Evolutionary conservation across 192 early-diverging fungal species (phyloP).

Genomic region (Umbelopsis isabellina): DNA sequence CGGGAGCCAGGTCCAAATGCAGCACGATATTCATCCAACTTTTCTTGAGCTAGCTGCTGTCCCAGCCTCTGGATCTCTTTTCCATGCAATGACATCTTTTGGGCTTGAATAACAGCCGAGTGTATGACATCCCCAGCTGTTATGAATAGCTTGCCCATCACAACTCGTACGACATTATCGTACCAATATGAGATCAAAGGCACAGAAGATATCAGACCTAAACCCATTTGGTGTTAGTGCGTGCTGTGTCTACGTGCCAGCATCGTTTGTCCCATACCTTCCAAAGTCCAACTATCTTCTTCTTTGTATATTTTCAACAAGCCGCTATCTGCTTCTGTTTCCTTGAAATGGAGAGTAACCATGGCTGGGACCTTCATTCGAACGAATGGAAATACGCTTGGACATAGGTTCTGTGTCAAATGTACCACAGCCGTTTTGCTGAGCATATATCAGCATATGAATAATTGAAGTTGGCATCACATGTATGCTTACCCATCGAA

Average conservation of each 20-base stretch:
- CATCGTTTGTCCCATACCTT: conserved; percentile 30
- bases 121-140: conserved; percentile 53
- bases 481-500: conserved; percentile 37
- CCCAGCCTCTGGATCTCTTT: conserved; percentile 38
- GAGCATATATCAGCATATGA: conserved; percentile 20
- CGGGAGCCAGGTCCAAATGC: conserved; percentile 17
- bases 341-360: conserved; percentile 52
- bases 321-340: conserved; percentile 47
- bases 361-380: conserved; percentile 54
- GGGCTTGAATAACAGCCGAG: conserved; percentile 40
- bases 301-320: conserved; percentile 53
- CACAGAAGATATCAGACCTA: conserved; percentile 53
- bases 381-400: conserved; percentile 53
- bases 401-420: conserved; percentile 52
- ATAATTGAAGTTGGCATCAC: not conserved
- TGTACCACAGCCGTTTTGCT: conserved; percentile 55
- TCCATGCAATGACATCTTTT: conserved; percentile 35
- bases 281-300: conserved; percentile 64
- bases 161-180: conserved; percentile 51
- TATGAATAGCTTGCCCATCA: conserved; percentile 51
- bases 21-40: conserved; percentile 38
- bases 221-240: not conserved
- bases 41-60: conserved; percentile 38
- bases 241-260: not conserved
- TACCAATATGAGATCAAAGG: conserved; percentile 63